phyloP scores from a whole-genome alignment of 2,329 filamentous ascomycete species.

The Metarhizium rileyi region DNA sequence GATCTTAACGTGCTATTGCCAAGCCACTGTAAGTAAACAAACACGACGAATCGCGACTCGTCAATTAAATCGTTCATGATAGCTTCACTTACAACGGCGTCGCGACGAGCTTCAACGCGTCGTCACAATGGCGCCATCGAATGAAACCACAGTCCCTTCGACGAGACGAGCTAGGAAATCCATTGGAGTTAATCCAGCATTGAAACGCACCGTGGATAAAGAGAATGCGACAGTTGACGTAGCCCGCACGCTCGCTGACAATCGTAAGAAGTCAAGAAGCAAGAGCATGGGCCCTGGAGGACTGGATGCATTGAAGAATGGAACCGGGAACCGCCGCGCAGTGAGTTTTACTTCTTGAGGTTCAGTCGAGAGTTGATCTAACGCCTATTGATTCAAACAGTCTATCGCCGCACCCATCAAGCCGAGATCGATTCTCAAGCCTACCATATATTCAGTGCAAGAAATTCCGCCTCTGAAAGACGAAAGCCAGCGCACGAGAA shows the following conservation, averaged over 20 bases:
- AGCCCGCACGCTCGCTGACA: conserved; percentile 40
- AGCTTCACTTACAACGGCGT: conserved; percentile 5
- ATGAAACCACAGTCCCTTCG: conserved; percentile 41
- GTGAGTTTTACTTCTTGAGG: conserved; percentile 35
- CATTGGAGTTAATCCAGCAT: conserved; percentile 49
- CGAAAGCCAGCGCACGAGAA: neutral
- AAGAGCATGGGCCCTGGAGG: conserved; percentile 95
- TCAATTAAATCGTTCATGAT: neutral
- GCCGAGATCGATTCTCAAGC: conserved; percentile 69
- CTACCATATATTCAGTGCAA: conserved; percentile 56
- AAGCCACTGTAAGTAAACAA: conserved; percentile 27
- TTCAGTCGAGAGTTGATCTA: neutral
- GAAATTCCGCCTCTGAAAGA: conserved; percentile 58
- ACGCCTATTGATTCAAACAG: conserved; percentile 24
- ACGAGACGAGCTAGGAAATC: conserved; percentile 59
- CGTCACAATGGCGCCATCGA: conserved; percentile 21
- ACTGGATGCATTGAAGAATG: conserved; percentile 68
- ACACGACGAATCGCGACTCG: conserved; percentile 21
- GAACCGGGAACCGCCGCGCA: conserved; percentile 68
- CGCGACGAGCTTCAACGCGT: conserved; percentile 13
- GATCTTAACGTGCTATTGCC: conserved; percentile 10
- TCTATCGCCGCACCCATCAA: conserved; percentile 44
- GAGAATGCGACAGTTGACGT: conserved; percentile 69
- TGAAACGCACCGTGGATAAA: conserved; percentile 51
- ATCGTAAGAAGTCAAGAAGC: conserved; percentile 67